Conservation (phyloP, 805 yeast species). For the Sungouiella blattae region DNA sequence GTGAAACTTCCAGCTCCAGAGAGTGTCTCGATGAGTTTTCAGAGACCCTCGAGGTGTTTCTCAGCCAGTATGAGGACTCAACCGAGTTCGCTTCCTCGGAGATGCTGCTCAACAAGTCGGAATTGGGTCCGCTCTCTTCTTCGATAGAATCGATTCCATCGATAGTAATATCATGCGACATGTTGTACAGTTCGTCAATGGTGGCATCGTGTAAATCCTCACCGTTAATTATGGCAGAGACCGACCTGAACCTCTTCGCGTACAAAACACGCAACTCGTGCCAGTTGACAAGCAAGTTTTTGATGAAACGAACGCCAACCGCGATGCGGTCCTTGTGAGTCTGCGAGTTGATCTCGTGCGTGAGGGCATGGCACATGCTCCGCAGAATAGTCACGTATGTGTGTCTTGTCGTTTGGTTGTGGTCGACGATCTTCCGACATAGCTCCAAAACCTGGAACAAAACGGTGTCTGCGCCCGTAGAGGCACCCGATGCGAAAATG, state of each 20-base stretch:
- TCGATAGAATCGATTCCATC: not conserved
- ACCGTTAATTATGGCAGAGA: conserved; percentile 16
- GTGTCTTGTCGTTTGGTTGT: conserved; percentile 15
- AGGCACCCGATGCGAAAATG: conserved; percentile 25
- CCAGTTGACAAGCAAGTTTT: conserved; percentile 54
- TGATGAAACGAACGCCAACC: conserved; percentile 52
- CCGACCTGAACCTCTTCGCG: conserved; percentile 9
- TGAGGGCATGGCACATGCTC: conserved; percentile 51
- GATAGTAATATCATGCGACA: conserved; percentile 30
- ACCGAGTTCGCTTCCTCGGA: not conserved
- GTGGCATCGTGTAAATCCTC: conserved; percentile 8
- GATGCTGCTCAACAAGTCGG: not conserved
- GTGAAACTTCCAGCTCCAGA: not conserved
- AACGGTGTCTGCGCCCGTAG: conserved; percentile 18
- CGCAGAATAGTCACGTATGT: conserved; percentile 39
- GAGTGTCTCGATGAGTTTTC: no score
- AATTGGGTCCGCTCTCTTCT: not conserved
- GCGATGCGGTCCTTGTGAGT: conserved; percentile 44
- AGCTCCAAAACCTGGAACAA: conserved; percentile 45
- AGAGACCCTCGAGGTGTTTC: no score
- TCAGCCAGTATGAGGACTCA: no score
- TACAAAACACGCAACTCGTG: conserved; percentile 20
- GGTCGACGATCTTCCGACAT: conserved; percentile 34
- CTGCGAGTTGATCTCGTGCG: conserved; percentile 44
- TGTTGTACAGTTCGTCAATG: conserved; percentile 29